Percentiles rank a stretch among this genome's conserved stretches.
Conservation (phyloP, 2,329 filamentous ascomycete species). For the Fusarium staphyleae region DNA sequence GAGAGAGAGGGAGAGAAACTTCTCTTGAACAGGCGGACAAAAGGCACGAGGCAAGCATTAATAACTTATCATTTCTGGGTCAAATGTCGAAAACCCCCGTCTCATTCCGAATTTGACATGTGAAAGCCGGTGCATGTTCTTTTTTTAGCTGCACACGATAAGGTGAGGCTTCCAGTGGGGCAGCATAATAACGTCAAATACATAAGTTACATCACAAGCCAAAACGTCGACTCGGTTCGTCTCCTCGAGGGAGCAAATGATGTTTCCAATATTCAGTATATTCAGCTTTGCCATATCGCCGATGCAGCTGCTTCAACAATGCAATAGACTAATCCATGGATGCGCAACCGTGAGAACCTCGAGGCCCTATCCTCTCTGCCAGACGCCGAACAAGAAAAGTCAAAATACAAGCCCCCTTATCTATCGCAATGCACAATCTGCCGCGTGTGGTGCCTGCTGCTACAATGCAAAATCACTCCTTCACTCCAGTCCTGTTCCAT, state of each 20-base stretch:
- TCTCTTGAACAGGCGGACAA: conserved; percentile 13
- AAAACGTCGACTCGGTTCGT: too few relatives aligned
- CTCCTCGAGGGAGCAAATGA: not conserved
- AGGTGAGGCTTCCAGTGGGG: conserved; percentile 34
- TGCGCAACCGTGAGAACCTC: not conserved
- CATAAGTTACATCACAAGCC: conserved; percentile 5
- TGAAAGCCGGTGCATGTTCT: conserved; percentile 28
- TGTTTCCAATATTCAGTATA: not conserved
- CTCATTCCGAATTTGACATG: conserved; percentile 32
- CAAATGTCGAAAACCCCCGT: conserved; percentile 13
- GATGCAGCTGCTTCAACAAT: conserved; percentile 14
- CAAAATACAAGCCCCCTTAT: conserved; percentile 16
- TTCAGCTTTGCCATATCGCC: not conserved
- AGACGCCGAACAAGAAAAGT: conserved; percentile 34
- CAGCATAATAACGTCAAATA: conserved; percentile 22
- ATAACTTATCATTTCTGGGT: conserved; percentile 16
- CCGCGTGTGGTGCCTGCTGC: conserved; percentile 24
- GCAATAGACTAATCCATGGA: conserved; percentile 10
- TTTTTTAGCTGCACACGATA: conserved; percentile 20
- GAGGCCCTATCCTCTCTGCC: conserved; percentile 24
- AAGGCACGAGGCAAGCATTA: conserved; percentile 15
- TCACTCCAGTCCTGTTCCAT: conserved; percentile 15
- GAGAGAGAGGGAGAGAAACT: not conserved
- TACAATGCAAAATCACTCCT: conserved; percentile 24
- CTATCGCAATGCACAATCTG: conserved; percentile 34